These are phyloP conservation scores for Phytophthora brassicae DNA, from an alignment of 352 stramenopile species.

Conservation along the genomic window DNA sequence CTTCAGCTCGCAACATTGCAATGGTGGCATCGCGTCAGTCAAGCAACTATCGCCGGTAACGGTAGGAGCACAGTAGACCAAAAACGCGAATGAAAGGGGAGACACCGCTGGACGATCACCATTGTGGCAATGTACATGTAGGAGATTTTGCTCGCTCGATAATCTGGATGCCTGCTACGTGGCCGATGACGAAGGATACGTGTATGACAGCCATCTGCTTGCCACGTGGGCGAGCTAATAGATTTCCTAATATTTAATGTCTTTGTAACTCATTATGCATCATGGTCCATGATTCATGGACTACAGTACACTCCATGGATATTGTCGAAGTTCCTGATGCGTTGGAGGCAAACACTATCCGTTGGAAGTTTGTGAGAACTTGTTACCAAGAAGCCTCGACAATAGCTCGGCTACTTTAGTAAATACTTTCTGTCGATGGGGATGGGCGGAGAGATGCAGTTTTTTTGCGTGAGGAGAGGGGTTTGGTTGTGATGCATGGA, in stretches of 20 bases:
- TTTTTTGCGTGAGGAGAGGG: constrained; percentile 10
- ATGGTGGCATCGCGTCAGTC: constrained; percentile 12
- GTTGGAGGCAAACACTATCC: no score
- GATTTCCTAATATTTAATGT: no score
- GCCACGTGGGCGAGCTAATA: no score
- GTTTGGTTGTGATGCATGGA: constrained; percentile 22
- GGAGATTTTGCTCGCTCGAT: not conserved
- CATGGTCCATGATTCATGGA: no score
- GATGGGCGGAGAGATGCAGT: constrained; percentile 39
- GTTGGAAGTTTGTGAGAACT: no score
- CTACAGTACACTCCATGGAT: no score
- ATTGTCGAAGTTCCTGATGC: no score
- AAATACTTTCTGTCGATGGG: constrained; percentile 18
- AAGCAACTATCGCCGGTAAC: constrained; percentile 12
- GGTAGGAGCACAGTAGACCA: constrained; percentile 22
- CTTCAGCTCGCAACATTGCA: constrained; percentile 15
- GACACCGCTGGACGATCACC: constrained; percentile 9
- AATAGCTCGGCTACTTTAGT: constrained; percentile 5
- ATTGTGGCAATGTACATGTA: not conserved
- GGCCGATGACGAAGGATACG: not conserved
- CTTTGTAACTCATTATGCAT: no score
- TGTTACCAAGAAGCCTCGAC: not conserved
- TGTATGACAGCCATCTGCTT: not conserved
- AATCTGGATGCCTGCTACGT: not conserved
- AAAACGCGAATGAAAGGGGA: constrained; percentile 8